Base-by-base conservation (phyloP, 805 yeast genomes). In the Torulaspora indica region DNA sequence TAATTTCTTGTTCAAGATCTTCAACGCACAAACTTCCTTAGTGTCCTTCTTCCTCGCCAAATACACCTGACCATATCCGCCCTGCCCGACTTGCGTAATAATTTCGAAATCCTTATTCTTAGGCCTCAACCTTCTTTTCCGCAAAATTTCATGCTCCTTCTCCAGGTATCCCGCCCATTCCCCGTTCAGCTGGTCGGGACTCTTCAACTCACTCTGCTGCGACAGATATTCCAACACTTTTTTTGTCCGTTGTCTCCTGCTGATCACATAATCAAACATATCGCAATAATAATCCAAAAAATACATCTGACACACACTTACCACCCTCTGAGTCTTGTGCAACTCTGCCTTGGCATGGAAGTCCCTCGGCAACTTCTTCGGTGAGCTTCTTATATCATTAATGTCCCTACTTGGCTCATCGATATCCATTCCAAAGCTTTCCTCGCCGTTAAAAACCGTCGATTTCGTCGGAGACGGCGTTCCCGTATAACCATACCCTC, bases 21-120 rank as follows among this genome's bases (percentile, higher is more conserved):
- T 93, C 56, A 93, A 73, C 2, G 99, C 99, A 67, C 96, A 91
- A 37, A 93, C 84, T 67, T 93, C 99, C 51, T 82, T 79, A 1
- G 98, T 89, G 60, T 93, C 99, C 54, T 81, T 82, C 72, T 93
- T 93, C 54, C 90, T 78, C 1, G 99, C 97, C 50, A 93, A 70
- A 58, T 87, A 93, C n/a, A 93, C 99, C 68, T 93, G 97, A 18
- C 99, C 99, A 61, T 93, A 93, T 3, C 99, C 99, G 60, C 99
- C 99, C 71, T 93, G 98, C 10, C 99, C 99, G 25, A 93, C 97
- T 70, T 93, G 98, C 1, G 99, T 93, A 53, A 93, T 83, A 73
- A 91, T 86, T 62, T 89, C 95, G 63, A 93, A 93, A 66, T 93
- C 98, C 55, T 90, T 90, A 61, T 90, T 93, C 63, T 84, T 86